Evolutionary conservation across 2,329 filamentous ascomycete genomes (phyloP), one percentile per base, ranked within the genome.

Genomic region (Aureobasidium sp.): DNA sequence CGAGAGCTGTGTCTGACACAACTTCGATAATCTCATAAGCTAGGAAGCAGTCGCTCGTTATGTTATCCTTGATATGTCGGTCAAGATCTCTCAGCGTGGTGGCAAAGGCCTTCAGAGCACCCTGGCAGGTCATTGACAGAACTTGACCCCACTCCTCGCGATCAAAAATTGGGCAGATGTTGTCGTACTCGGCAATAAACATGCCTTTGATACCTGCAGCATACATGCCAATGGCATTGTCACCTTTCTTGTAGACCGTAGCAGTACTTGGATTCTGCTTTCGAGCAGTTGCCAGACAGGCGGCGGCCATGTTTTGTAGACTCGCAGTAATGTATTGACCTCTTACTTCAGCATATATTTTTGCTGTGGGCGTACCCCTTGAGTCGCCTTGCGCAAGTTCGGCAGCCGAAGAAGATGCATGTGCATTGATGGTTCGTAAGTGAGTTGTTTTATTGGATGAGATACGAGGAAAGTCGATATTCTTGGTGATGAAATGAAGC

Each of bases 1-100:
- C 87, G 62, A 87, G 87, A 2, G 91, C 91, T 52, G 96, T 81
- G 13, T 83, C 83, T 0, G 90, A 89, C 51, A 97, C 85, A 64
- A 97, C 90, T 69, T 96, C 93, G 36, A 95, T 90, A 36, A 97
- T 90, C 72, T 99, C 94, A 73, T 96, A 99, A 8, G 91, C 91
- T 53, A 99, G 82, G 73, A 90, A 97, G 75, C 93, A 97, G 73
- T 99, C 94, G 0, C 91, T 96, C 67, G 86, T 84, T 42, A 97
- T 78, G 70, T 97, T 92, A 44, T 83, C 79, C 71, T 92, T 91
- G 74, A 97, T 91, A 70, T 97, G 92, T 55, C 84, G 82, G 73
- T 97, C 97, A 36, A 99, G 81, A 70, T 97, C 93, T 32, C 89
- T 85, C 60, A 97, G 76, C 0, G 94, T 97, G 68, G 90, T 87